A percentile compares a stretch with the other conserved stretches of the same genome.
Evolutionary conservation across 768 basidiomycete species (phyloP).

Genomic region (Leccinum subgranulosum): DNA sequence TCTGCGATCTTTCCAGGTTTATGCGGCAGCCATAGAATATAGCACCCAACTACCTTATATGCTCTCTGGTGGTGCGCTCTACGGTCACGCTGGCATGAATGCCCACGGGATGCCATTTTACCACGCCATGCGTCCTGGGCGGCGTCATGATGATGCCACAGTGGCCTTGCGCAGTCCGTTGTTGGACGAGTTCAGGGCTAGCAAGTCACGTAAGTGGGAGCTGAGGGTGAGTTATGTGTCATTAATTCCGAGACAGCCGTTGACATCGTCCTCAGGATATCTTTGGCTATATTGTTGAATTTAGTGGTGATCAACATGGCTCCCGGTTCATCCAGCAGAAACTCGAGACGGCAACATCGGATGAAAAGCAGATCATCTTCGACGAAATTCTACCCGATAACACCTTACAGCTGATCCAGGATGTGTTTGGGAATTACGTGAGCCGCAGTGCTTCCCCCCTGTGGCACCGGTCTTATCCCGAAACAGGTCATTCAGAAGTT

Average conservation of each 20-base stretch:
- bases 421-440: constrained; percentile 97
- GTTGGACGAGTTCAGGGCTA: constrained; percentile 82
- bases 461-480: constrained; percentile 6
- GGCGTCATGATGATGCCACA: constrained; percentile 41
- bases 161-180: constrained; percentile 60
- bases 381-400: constrained; percentile 83
- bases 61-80: constrained; percentile 43
- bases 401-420: constrained; percentile 74
- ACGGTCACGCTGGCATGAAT: constrained; percentile 36
- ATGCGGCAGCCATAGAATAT: constrained; percentile 47
- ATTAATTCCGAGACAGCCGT: not conserved
- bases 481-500: constrained; percentile 87
- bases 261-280: constrained; percentile 61
- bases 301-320: constrained; percentile 93
- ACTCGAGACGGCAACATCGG: constrained; percentile 69
- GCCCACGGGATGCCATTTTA: constrained; percentile 35
- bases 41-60: constrained; percentile 43
- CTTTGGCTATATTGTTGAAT: constrained; percentile 81
- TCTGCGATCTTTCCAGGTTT: constrained; percentile 31
- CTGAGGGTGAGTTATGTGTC: constrained; percentile 51
- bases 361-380: constrained; percentile 78
- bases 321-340: constrained; percentile 96
- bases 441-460: constrained; percentile 24
- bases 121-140: constrained; percentile 41
- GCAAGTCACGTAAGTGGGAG: constrained; percentile 79